phyloP scores from a whole-genome alignment of 495 filamentous ascomycete genomes.

The Aspergillus wentii region DNA sequence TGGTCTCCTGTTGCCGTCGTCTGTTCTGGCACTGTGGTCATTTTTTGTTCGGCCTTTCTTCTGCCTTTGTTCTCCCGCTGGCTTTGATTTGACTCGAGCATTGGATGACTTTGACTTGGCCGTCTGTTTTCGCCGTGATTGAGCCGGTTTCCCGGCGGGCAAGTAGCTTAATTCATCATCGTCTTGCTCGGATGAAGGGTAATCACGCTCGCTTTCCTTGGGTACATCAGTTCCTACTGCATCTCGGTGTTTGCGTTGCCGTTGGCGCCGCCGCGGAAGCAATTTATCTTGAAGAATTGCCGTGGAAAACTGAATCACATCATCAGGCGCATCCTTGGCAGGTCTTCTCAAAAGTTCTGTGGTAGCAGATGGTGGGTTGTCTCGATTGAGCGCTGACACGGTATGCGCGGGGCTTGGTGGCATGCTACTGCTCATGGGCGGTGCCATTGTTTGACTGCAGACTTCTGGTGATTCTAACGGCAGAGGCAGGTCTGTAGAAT shows the following conservation, averaged over 20 bases:
- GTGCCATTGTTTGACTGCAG: slow-evolving; percentile 47
- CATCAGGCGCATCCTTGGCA: slow-evolving; percentile 12
- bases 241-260: slow-evolving; percentile 17
- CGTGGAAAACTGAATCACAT: slow-evolving; percentile 37
- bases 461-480: slow-evolving; percentile 24
- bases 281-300: slow-evolving; percentile 42
- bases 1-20: not conserved
- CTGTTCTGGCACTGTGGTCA: slow-evolving; percentile 2
- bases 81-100: slow-evolving; percentile 8
- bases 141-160: slow-evolving; percentile 19
- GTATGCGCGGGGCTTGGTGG: slow-evolving; percentile 10
- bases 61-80: slow-evolving; percentile 8
- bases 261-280: slow-evolving; percentile 39
- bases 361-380: slow-evolving; percentile 19
- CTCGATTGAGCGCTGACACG: slow-evolving; percentile 13
- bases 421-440: slow-evolving; percentile 46
- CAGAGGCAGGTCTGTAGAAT: slow-evolving; percentile 7
- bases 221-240: slow-evolving; percentile 15
- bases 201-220: slow-evolving; percentile 33
- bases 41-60: too few species aligned
- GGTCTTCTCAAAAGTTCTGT: slow-evolving; percentile 3
- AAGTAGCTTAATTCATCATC: slow-evolving; percentile 36
- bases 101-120: slow-evolving; percentile 13
- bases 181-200: slow-evolving; percentile 24
- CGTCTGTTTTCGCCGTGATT: slow-evolving; percentile 7